These are phyloP conservation scores for Dendrobium officinale DNA, from an alignment of 106 monocot species.

Conservation along the genomic window DNA sequence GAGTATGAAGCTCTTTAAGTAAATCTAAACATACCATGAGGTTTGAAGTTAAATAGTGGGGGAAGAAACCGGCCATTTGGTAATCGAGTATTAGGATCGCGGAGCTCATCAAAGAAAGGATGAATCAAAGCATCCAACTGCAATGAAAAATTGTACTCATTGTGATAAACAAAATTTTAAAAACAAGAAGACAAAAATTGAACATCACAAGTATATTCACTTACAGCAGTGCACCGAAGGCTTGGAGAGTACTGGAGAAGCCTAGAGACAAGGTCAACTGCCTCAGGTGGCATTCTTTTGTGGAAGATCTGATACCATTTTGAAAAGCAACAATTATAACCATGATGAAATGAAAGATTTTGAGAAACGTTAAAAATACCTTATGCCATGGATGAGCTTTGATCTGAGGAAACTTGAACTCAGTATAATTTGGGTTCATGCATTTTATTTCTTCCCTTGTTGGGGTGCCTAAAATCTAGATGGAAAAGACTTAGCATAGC, in stretches of 20 bases:
- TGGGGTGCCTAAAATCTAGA: slow-evolving; percentile 25
- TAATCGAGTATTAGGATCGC: slow-evolving; percentile 11
- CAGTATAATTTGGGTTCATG: slow-evolving; percentile 33
- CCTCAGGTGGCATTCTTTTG: slow-evolving; percentile 28
- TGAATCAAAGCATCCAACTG: slow-evolving; percentile 17
- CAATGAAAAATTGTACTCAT: slow-evolving; percentile 1
- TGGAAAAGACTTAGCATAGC: neutral
- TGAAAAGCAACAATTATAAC: neutral
- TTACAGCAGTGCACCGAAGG: slow-evolving; percentile 16
- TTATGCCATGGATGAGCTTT: slow-evolving; percentile 18
- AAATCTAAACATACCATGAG: slow-evolving; percentile 8
- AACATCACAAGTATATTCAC: neutral
- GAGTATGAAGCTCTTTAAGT: too few species aligned
- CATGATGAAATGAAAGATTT: neutral
- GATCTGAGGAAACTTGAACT: slow-evolving; percentile 24
- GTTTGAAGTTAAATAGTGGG: slow-evolving; percentile 21
- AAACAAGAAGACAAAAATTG: too few species aligned
- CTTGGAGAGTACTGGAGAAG: slow-evolving; percentile 18
- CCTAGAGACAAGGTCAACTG: slow-evolving; percentile 22
- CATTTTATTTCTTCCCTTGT: slow-evolving; percentile 36
- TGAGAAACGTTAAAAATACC: neutral
- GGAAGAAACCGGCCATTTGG: slow-evolving; percentile 21
- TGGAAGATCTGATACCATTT: neutral
- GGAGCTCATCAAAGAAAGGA: slow-evolving; percentile 22
- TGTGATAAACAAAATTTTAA: neutral